Evolutionary conservation across 257 asterid genomes (phyloP), one percentile per base, ranked within the genome.

Genomic region (Cynanchum wilfordii): DNA sequence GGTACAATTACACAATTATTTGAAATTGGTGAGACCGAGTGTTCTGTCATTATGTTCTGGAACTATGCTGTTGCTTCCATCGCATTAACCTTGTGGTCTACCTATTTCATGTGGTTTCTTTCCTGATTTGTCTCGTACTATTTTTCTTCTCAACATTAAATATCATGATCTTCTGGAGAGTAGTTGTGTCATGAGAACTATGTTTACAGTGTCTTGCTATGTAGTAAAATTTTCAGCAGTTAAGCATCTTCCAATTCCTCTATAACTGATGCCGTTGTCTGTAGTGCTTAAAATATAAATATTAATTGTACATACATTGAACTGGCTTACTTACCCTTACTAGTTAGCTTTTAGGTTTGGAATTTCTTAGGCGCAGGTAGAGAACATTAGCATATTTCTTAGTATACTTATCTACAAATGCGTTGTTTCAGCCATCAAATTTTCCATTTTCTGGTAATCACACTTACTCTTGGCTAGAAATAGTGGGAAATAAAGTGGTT

Each of bases 41-140:
- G 97, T 82, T 90, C 96, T 0, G 96, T 89, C 5, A 89, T 90
- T 68, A 86, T 87, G 96, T 54, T 90, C 24, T 90, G 94, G 93
- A 83, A 88, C 60, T 90, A 89, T 70, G 77, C 76, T 10, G 69
- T 87, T 86, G 97, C 97, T 80, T 87, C 96, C 17, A 73, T 90
- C 29, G 71, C 92, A 6, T 85, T 89, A 47, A 89, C 97, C 5
- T n/a, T 87, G 38, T 90, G 97, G 96, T 86, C 94, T 10, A 86
- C 96, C 12, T 55, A 82, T 73, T 90, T 77, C 84, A 79, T 90
- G 75, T 90, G 92, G 92, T 59, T 59, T 8, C 42, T 59, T 15
- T 59, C 66, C 66, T 59, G 42, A 59, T 13, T 27, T 29, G 13
- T 27, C 66, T 56, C 62, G 10, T 56, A 56, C 62, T 56, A 0